These are phyloP conservation scores for Lasiosphaeris hirsuta DNA, from an alignment of 495 filamentous ascomycete genomes.

Conservation along the genomic window DNA sequence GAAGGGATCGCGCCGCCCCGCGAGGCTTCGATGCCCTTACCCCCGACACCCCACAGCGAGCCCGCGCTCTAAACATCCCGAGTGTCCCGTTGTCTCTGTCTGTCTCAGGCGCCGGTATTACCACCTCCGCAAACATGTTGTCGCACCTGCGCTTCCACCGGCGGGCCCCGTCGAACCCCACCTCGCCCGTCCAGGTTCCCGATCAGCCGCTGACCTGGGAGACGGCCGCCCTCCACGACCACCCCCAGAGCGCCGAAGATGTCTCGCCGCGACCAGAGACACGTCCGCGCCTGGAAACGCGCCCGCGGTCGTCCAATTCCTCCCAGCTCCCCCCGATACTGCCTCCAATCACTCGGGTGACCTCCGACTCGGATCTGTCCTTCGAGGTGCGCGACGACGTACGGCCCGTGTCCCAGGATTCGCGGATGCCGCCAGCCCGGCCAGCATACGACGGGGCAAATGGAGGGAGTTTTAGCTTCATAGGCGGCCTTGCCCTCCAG, in stretches of 20 bases:
- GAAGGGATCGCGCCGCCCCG: slow-evolving; percentile 1
- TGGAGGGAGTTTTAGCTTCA: slow-evolving; percentile 30
- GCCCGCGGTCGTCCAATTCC: slow-evolving; percentile 39
- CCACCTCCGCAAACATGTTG: slow-evolving; percentile 37
- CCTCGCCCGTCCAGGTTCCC: slow-evolving; percentile 40
- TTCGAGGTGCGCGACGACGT: slow-evolving; percentile 12
- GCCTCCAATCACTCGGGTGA: slow-evolving; percentile 45
- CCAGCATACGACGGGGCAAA: slow-evolving; percentile 22
- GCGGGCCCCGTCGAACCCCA: slow-evolving; percentile 50
- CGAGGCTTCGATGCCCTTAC: slow-evolving; percentile 3
- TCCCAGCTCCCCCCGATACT: slow-evolving; percentile 37
- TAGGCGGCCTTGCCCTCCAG: slow-evolving; percentile 40
- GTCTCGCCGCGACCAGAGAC: slow-evolving; percentile 36
- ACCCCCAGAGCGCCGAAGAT: slow-evolving; percentile 35
- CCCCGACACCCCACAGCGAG: not conserved
- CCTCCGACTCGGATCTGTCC: slow-evolving; percentile 34
- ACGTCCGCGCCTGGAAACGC: slow-evolving; percentile 39
- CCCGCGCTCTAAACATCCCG: not conserved
- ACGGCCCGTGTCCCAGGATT: slow-evolving; percentile 23
- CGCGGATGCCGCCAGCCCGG: slow-evolving; percentile 24
- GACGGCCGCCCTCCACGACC: slow-evolving; percentile 33
- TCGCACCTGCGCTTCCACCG: slow-evolving; percentile 54
- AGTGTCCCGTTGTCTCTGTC: slow-evolving; percentile 1
- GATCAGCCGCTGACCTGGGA: slow-evolving; percentile 39
- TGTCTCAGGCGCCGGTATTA: slow-evolving; percentile 1